Evolutionary conservation across 495 filamentous ascomycete genomes (phyloP), one percentile per base, ranked within the genome.

Genomic region (Neurospora sp.): DNA sequence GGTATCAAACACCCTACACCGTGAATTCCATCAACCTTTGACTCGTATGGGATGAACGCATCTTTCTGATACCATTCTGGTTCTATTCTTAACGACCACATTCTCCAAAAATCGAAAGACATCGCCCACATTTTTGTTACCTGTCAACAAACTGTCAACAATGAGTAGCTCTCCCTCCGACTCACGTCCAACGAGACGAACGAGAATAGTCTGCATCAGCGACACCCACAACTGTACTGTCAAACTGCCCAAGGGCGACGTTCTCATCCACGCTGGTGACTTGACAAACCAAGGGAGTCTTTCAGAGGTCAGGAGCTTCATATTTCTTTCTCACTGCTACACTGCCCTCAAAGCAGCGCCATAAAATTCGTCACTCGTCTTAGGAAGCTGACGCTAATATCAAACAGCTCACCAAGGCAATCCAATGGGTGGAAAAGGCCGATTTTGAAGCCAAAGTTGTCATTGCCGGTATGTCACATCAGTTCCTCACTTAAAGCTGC

Each of bases 231-330:
- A 93, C 80, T 88, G 86, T 74, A 85, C 82, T 8, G 77, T 85
- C 74, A 84, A 86, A 35, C 82, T 97, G 3, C 96, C 95, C 7
- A 85, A 88, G 37, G 95, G 94, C 16, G 95, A 98, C 76, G 87
- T 98, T 4, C 84, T 98, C 20, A 92, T 98, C 47, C 96, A 98
- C 76, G 93, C 94, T 8, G 95, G 95, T 8, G 95, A 98, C 79
- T 84, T 98, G 44, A 90, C 90, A 53, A 96, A 96, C 74, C 87
- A 89, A 76, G 95, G 95, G 47, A 93, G 89, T 61, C 87, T 78
- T 71, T 82, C 81, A 6, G 81, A 83, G 76, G 81, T 81, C 75
- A 3, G 39, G 35, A 6, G 5, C 35, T 37, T 37, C 4, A 37
- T 37, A 37, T 37, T 37, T 37, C 35, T 37, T 37, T 37, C 35